A percentile compares a stretch with the other conserved stretches of the same genome.
phyloP scores from a whole-genome alignment of 148 eudicot species.

The Rhododendron williamsianum region DNA sequence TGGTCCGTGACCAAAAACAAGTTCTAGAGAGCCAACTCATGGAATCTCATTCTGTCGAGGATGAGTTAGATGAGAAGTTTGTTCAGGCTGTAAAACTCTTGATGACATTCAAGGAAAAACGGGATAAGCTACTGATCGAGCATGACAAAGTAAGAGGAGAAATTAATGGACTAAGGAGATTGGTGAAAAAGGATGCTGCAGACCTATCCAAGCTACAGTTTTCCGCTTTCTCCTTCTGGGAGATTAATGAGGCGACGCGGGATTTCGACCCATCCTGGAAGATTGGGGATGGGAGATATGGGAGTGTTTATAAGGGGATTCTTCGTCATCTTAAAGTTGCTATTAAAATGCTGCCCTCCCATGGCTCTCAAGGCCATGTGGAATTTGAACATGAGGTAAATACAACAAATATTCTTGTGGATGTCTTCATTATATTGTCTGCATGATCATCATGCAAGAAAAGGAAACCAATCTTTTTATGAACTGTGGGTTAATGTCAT shows the following conservation, averaged over 20 bases:
- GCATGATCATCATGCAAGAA: background rate
- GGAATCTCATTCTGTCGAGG: constrained; percentile 34
- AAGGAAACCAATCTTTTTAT: background rate
- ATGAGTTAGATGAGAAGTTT: constrained; percentile 70
- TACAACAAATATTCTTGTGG: background rate
- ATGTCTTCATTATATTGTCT: background rate
- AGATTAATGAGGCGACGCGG: constrained; percentile 64
- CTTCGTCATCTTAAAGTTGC: constrained; percentile 64
- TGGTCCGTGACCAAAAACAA: constrained; percentile 39
- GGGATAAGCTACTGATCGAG: constrained; percentile 57
- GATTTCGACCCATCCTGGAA: constrained; percentile 62
- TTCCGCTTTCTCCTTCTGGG: constrained; percentile 49
- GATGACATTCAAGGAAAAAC: constrained; percentile 44
- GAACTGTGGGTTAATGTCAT: background rate
- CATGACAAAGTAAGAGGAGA: constrained; percentile 36
- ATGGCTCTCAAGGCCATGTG: constrained; percentile 44
- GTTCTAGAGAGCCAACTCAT: constrained; percentile 42
- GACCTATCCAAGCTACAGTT: constrained; percentile 25
- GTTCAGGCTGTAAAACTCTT: constrained; percentile 69
- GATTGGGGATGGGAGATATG: constrained; percentile 70
- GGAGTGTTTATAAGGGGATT: constrained; percentile 62
- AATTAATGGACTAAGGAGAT: constrained; percentile 27
- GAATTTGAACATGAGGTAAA: constrained; percentile 61
- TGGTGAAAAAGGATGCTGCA: constrained; percentile 19
- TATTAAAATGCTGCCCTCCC: constrained; percentile 77